phyloP scores from a whole-genome alignment of 805 yeast genomes.

The Lipomyces starkeyi region DNA sequence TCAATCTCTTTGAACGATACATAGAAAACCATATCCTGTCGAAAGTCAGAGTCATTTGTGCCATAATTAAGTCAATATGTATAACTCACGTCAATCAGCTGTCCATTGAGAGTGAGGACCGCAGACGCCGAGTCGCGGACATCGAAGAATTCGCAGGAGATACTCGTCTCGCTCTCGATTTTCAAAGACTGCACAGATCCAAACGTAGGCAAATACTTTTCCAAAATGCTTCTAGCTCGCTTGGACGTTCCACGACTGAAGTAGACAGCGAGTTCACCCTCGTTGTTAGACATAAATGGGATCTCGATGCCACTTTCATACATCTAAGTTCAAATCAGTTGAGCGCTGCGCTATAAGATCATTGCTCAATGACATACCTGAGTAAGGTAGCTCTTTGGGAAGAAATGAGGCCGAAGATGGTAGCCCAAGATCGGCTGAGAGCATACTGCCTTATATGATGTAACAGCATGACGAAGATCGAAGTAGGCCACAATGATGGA shows the following conservation, averaged over 20 bases:
- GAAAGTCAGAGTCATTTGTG: background rate
- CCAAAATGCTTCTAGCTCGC: conserved; percentile 20
- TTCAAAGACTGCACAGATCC: conserved; percentile 38
- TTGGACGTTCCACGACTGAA: conserved; percentile 21
- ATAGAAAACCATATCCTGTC: conserved; percentile 26
- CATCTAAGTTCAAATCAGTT: conserved; percentile 15
- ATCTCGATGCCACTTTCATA: conserved; percentile 33
- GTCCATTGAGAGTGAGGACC: conserved; percentile 37
- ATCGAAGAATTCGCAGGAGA: conserved; percentile 47
- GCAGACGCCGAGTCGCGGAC: conserved; percentile 48
- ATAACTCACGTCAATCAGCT: conserved; percentile 38
- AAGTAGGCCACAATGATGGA: conserved; percentile 38
- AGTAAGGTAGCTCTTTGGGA: conserved; percentile 25
- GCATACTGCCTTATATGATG: conserved; percentile 38
- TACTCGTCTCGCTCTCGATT: conserved; percentile 30
- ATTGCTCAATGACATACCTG: conserved; percentile 10
- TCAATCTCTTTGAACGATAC: conserved; percentile 20
- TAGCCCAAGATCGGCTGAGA: conserved; percentile 37
- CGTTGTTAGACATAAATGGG: conserved; percentile 32
- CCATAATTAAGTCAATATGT: background rate
- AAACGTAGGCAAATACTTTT: conserved; percentile 35
- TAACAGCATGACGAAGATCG: conserved; percentile 41
- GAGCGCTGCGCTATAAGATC: background rate
- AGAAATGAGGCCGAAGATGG: conserved; percentile 31
- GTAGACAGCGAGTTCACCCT: conserved; percentile 32